A percentile compares a stretch with the other conserved stretches of the same genome.
Conservation (phyloP, 306 rosid species). For the Dalbergia oliveri region DNA sequence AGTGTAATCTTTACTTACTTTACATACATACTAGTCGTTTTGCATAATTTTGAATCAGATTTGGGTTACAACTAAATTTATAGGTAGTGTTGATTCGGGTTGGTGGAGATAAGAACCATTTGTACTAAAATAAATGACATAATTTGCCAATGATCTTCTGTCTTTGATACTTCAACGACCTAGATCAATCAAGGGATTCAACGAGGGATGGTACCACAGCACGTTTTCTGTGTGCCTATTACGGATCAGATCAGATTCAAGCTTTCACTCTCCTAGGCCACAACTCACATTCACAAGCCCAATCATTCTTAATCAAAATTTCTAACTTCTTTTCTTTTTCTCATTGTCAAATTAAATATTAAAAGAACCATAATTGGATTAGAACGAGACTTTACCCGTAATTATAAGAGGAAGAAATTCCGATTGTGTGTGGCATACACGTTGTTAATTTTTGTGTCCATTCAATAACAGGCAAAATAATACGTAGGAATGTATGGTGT, state of each 20-base stretch:
- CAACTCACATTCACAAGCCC: background rate
- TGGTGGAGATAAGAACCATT: background rate
- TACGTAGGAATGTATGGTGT: conserved; percentile 37
- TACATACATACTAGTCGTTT: too few relatives aligned
- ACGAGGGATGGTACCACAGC: background rate
- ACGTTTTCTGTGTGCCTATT: background rate
- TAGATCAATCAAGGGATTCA: background rate
- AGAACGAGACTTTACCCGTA: background rate
- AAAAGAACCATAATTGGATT: background rate
- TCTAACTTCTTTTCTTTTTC: background rate
- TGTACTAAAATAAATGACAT: background rate
- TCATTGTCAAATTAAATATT: background rate
- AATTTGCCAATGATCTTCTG: background rate
- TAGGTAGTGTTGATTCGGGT: background rate
- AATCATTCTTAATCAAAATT: background rate
- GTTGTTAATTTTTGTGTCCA: conserved; percentile 1
- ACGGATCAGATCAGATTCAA: conserved; percentile 33
- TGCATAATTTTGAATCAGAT: background rate
- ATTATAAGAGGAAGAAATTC: conserved; percentile 9
- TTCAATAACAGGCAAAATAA: conserved; percentile 29
- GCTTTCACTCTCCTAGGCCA: conserved; percentile 5
- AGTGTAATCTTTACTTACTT: too few relatives aligned
- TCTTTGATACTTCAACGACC: too few relatives aligned
- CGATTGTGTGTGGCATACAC: background rate
- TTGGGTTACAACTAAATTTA: background rate